Evolutionary conservation across 768 basidiomycete genomes (phyloP).

Genomic region (Leccinum uliginosum): DNA sequence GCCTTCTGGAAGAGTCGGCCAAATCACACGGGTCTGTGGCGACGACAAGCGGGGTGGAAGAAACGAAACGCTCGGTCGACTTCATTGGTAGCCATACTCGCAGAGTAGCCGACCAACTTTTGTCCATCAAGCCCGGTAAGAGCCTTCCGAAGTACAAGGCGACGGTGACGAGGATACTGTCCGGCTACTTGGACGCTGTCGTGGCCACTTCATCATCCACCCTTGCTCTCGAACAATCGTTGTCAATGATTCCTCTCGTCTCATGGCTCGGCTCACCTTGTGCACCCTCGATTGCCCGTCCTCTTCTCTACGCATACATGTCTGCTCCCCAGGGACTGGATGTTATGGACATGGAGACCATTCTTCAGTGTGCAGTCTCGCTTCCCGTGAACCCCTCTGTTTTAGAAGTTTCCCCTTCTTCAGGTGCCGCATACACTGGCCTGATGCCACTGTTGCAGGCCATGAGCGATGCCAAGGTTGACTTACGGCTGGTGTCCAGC

Average conservation of each 20-base stretch:
- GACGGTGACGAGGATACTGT: conserved; percentile 11
- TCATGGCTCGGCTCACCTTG: conserved; percentile 32
- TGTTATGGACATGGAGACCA: conserved; percentile 39
- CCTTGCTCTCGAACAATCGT: conserved; percentile 5
- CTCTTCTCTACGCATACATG: conserved; percentile 45
- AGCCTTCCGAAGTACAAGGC: conserved; percentile 15
- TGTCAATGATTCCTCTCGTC: conserved; percentile 28
- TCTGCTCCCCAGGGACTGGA: conserved; percentile 34
- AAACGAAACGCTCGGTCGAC: conserved; percentile 15
- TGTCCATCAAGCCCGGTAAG: conserved; percentile 13
- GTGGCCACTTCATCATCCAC: neutral
- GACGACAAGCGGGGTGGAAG: neutral
- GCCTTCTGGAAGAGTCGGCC: conserved; percentile 24
- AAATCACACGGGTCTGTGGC: neutral
- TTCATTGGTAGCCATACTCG: conserved; percentile 26
- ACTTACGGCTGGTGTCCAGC: conserved; percentile 25
- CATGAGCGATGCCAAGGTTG: conserved; percentile 31
- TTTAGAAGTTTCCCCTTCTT: conserved; percentile 5
- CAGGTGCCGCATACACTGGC: conserved; percentile 34
- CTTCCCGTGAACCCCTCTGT: conserved; percentile 17
- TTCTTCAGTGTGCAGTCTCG: conserved; percentile 39
- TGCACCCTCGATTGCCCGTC: conserved; percentile 31
- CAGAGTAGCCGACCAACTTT: neutral
- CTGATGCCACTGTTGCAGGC: conserved; percentile 42
- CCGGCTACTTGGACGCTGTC: conserved; percentile 17